These are phyloP conservation scores for Globisporangium polare DNA, from an alignment of 352 stramenopile species.

Conservation along the genomic window DNA sequence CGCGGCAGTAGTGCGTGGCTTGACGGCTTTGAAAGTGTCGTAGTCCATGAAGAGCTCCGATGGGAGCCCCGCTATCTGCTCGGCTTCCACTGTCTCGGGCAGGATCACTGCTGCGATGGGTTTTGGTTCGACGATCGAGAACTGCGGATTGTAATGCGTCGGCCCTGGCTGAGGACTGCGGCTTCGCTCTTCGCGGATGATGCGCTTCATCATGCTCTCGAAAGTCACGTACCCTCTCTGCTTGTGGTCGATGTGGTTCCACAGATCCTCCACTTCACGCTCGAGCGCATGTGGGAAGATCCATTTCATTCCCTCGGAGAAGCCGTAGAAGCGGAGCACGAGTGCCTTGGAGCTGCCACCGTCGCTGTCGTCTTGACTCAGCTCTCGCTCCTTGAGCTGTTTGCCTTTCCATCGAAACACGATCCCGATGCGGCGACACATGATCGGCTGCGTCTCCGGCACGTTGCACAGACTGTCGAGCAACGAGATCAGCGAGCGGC, in stretches of 20 bases:
- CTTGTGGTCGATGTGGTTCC: slow-evolving; percentile 25
- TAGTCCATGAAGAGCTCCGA: slow-evolving; percentile 76
- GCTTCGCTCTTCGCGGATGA: slow-evolving; percentile 27
- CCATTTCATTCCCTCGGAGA: slow-evolving; percentile 39
- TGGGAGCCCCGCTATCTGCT: slow-evolving; percentile 28
- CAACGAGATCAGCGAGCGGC: slow-evolving; percentile 35
- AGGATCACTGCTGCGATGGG: slow-evolving; percentile 44
- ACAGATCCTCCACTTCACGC: slow-evolving; percentile 59
- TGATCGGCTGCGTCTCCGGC: slow-evolving; percentile 47
- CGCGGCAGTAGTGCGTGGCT: slow-evolving; percentile 35
- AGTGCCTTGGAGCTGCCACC: not conserved
- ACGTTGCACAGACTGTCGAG: slow-evolving; percentile 48
- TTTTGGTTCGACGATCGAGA: slow-evolving; percentile 36
- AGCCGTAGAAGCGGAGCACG: slow-evolving; percentile 26
- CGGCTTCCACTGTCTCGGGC: slow-evolving; percentile 24
- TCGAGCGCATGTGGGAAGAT: slow-evolving; percentile 51
- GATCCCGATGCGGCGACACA: slow-evolving; percentile 46
- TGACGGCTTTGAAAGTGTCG: slow-evolving; percentile 52
- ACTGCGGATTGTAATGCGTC: slow-evolving; percentile 62
- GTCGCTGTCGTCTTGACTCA: not conserved
- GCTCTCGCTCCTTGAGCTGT: slow-evolving; percentile 10
- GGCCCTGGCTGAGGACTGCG: slow-evolving; percentile 59
- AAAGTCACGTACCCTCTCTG: slow-evolving; percentile 18
- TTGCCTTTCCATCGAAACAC: slow-evolving; percentile 39
- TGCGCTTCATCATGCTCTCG: slow-evolving; percentile 16